These are phyloP conservation scores for Xylariaceae sp. DNA, from an alignment of 2,329 filamentous ascomycete species.

Conservation along the genomic window DNA sequence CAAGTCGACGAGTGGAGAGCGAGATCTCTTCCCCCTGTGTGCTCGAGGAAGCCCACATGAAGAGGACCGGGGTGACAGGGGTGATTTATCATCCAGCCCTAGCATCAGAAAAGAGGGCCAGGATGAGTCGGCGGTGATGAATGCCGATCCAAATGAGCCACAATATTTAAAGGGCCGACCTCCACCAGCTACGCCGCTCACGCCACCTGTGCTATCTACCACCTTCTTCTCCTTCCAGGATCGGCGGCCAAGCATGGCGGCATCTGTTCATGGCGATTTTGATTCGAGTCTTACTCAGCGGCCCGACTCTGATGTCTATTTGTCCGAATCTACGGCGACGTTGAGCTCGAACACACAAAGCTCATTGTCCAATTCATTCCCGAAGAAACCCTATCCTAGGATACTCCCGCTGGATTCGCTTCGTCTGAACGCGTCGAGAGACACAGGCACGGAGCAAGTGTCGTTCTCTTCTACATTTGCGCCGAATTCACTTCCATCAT, in stretches of 20 bases:
- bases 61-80: slow-evolving; percentile 6
- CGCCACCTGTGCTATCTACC: slow-evolving; percentile 41
- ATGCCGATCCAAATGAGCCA: slow-evolving; percentile 27
- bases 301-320: slow-evolving; percentile 46
- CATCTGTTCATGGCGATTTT: slow-evolving; percentile 32
- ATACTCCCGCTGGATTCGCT: slow-evolving; percentile 33
- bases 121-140: slow-evolving; percentile 13
- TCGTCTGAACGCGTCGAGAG: slow-evolving; percentile 17
- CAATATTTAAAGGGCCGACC: slow-evolving; percentile 34
- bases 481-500: slow-evolving; percentile 46
- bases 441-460: slow-evolving; percentile 18
- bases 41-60: slow-evolving; percentile 1
- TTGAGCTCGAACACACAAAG: slow-evolving; percentile 21
- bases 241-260: slow-evolving; percentile 31
- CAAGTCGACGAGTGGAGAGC: slow-evolving; percentile 28
- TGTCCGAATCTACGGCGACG: slow-evolving; percentile 22
- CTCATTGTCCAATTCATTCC: slow-evolving; percentile 33
- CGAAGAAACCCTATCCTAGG: slow-evolving; percentile 41
- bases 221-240: slow-evolving; percentile 41
- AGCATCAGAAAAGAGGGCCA: slow-evolving; percentile 9
- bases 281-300: slow-evolving; percentile 43
- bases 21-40: slow-evolving; percentile 16
- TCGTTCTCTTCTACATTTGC: slow-evolving; percentile 33
- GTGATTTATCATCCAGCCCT: slow-evolving; percentile 14
- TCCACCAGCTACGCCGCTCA: slow-evolving; percentile 45